Evolutionary conservation across 1,139 yeast genomes (phyloP).

Genomic region (Lodderomyces jiufengensis): DNA sequence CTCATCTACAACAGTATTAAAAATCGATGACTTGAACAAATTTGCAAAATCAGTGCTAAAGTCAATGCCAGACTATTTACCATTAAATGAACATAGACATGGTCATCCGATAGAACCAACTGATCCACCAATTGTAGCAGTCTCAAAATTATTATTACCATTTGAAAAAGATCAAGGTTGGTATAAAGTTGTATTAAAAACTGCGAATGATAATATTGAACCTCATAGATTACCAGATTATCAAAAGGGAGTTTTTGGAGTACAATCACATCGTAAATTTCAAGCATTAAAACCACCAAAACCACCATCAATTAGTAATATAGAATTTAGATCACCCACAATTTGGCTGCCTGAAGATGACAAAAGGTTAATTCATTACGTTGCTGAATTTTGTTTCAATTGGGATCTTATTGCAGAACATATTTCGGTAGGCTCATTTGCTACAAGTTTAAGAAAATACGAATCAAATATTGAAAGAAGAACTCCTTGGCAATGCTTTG

Average conservation of each 20-base stretch:
- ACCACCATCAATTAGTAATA: constrained; percentile 78
- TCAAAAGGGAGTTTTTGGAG: constrained; percentile 59
- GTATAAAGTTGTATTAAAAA: constrained; percentile 58
- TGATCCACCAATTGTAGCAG: constrained; percentile 26
- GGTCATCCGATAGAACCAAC: constrained; percentile 23
- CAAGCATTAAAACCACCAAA: constrained; percentile 74
- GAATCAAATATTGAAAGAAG: constrained; percentile 88
- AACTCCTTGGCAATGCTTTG: constrained; percentile 99
- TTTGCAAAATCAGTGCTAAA: constrained; percentile 54
- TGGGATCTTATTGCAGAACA: constrained; percentile 91
- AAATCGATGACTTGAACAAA: constrained; percentile 49
- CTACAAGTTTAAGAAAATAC: constrained; percentile 59
- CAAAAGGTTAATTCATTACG: constrained; percentile 69
- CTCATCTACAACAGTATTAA: constrained; percentile 51
- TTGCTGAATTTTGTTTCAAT: constrained; percentile 83
- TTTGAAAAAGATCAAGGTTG: constrained; percentile 61
- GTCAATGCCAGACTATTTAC: constrained; percentile 51
- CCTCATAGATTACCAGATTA: constrained; percentile 32
- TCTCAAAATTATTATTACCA: constrained; percentile 62
- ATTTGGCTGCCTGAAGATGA: constrained; percentile 97
- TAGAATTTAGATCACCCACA: constrained; percentile 83
- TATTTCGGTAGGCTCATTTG: constrained; percentile 51
- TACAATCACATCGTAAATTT: constrained; percentile 56
- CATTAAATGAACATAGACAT: constrained; percentile 35
- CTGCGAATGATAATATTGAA: constrained; percentile 18